A percentile compares a stretch with the other conserved stretches of the same genome.
These are phyloP conservation scores for Plantago ovata DNA, from an alignment of 257 asterid species.

Conservation along the genomic window DNA sequence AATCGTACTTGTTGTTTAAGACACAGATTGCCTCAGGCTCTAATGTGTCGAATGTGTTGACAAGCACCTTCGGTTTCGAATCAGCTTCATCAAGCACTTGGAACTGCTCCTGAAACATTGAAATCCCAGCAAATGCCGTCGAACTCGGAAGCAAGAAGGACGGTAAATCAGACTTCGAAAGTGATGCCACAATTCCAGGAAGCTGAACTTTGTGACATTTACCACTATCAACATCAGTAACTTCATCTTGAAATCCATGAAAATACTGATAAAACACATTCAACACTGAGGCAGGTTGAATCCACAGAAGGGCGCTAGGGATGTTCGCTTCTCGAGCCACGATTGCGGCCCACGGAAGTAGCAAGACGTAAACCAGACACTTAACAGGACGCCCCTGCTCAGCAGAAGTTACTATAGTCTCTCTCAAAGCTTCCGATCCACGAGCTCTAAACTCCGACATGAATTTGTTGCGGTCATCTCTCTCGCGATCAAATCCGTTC, in stretches of 20 bases:
- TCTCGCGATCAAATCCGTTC: slow-evolving; percentile 29
- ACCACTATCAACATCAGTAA: slow-evolving; percentile 10
- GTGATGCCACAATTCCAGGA: slow-evolving; percentile 39
- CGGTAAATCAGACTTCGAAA: slow-evolving; percentile 48
- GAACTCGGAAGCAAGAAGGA: slow-evolving; percentile 38
- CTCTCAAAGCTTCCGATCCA: slow-evolving; percentile 33
- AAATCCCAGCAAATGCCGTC: slow-evolving; percentile 16
- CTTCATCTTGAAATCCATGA: slow-evolving; percentile 34
- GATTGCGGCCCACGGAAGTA: slow-evolving; percentile 53
- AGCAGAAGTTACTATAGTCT: slow-evolving; percentile 15
- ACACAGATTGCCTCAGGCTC: slow-evolving; percentile 34
- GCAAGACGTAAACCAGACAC: slow-evolving; percentile 39
- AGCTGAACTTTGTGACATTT: slow-evolving; percentile 23
- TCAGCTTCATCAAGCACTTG: slow-evolving; percentile 28
- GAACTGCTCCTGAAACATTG: slow-evolving; percentile 37
- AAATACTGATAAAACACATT: slow-evolving; percentile 47
- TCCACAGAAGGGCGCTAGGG: slow-evolving; percentile 56
- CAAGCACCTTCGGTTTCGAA: slow-evolving; percentile 35
- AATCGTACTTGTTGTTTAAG: slow-evolving; percentile 20
- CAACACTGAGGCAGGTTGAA: slow-evolving; percentile 61
- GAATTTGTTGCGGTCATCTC: neutral
- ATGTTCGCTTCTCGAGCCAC: slow-evolving; percentile 48
- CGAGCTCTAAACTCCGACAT: slow-evolving; percentile 15
- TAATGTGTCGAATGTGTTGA: slow-evolving; percentile 46
- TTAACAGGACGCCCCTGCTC: slow-evolving; percentile 41